Conservation (phyloP, 1,139 yeast genomes). For the Geotrichum macrosporum region DNA sequence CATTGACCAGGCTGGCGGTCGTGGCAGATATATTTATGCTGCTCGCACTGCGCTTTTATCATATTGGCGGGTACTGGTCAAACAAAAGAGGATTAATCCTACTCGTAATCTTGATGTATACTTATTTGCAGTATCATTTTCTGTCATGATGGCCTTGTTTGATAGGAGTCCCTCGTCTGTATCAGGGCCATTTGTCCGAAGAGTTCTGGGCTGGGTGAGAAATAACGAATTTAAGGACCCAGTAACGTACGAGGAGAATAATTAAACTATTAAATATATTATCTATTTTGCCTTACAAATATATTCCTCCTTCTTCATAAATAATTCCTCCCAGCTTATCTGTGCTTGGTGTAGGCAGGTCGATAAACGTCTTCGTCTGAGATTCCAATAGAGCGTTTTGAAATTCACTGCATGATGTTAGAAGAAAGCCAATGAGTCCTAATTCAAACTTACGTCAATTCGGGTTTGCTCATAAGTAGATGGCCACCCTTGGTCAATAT, state of each 20-base stretch:
- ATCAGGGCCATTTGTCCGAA: conserved; percentile 35
- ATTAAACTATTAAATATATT: not conserved
- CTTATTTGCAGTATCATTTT: conserved; percentile 37
- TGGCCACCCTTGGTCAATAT: conserved; percentile 46
- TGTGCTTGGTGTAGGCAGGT: conserved; percentile 28
- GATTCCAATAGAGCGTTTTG: conserved; percentile 21
- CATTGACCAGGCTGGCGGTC: conserved; percentile 37
- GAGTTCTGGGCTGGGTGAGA: conserved; percentile 36
- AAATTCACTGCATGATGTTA: conserved; percentile 15
- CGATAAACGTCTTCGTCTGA: conserved; percentile 21
- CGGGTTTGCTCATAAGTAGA: conserved; percentile 32
- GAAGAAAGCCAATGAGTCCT: not conserved
- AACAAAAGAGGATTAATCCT: conserved; percentile 29
- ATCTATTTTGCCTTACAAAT: not conserved
- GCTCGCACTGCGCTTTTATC: conserved; percentile 39
- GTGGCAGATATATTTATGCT: conserved; percentile 38
- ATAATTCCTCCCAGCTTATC: conserved; percentile 27
- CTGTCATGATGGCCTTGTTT: conserved; percentile 36
- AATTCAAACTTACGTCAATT: conserved; percentile 7
- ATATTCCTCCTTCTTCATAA: conserved; percentile 28
- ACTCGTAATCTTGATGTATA: conserved; percentile 35
- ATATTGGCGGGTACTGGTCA: conserved; percentile 37
- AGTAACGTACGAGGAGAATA: conserved; percentile 9
- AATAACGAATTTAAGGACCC: conserved; percentile 33
- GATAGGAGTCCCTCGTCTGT: conserved; percentile 38